Conservation (phyloP, 2,329 filamentous ascomycete species). For the Chrysoporthe cubensis region DNA sequence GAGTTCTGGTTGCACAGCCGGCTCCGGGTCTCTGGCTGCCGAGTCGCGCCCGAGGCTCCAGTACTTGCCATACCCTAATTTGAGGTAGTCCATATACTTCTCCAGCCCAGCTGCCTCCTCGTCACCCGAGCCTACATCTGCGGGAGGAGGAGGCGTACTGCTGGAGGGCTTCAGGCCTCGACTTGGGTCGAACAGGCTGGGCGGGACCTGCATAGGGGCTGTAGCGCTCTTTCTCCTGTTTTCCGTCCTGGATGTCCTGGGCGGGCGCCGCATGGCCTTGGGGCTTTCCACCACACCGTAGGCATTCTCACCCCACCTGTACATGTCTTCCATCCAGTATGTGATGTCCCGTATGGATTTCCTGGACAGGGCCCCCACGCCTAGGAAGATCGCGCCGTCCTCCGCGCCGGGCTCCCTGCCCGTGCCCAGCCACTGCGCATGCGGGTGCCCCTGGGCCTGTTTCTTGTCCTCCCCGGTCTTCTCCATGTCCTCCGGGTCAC, state of each 20-base stretch:
- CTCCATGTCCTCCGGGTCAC: conserved; percentile 36
- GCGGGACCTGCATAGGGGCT: conserved; percentile 22
- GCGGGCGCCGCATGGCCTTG: conserved; percentile 61
- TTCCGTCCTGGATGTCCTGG: conserved; percentile 37
- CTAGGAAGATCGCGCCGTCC: conserved; percentile 87
- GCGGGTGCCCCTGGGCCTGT: conserved; percentile 33
- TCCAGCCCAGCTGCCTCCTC: conserved; percentile 49
- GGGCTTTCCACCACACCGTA: conserved; percentile 86
- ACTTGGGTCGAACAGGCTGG: conserved; percentile 25
- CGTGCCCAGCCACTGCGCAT: conserved; percentile 70
- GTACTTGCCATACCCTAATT: conserved; percentile 69
- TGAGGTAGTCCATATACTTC: conserved; percentile 67
- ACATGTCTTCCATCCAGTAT: conserved; percentile 88
- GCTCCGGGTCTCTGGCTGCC: conserved; percentile 1
- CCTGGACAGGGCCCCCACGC: conserved; percentile 72
- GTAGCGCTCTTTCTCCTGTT: conserved; percentile 35
- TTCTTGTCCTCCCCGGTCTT: conserved; percentile 34
- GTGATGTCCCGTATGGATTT: conserved; percentile 74
- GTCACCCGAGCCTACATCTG: not conserved
- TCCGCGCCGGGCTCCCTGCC: conserved; percentile 69
- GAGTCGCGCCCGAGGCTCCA: conserved; percentile 51
- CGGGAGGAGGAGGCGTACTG: conserved; percentile 13
- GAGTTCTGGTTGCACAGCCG: not conserved
- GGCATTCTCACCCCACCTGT: conserved; percentile 79
- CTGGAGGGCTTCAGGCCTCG: conserved; percentile 8